Base-by-base conservation (phyloP, 2,329 filamentous ascomycete genomes). In the Paecilomyces sp. region DNA sequence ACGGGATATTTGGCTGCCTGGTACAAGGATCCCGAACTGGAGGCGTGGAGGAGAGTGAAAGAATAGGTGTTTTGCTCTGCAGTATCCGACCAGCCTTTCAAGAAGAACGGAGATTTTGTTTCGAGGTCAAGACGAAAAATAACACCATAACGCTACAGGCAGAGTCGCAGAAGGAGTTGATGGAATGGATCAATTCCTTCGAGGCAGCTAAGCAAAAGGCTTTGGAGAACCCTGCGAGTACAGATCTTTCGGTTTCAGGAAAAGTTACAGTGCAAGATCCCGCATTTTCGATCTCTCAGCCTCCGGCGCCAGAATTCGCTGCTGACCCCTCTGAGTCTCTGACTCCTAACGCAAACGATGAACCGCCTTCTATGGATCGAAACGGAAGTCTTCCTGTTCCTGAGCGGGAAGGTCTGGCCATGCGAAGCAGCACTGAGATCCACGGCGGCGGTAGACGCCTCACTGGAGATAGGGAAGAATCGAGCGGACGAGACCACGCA, bases 81-180 rank as follows among this genome's bases (percentile, higher is more conserved):
- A 96, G 91, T 68, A 89, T 94, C 55, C 91, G 93, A 68, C 92
- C 92, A 18, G 92, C 92, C 0, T 89, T 95, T 57, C 88, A 91
- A 65, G 94, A 99, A 75, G 94, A 99, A 69, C 86, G 94, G 47
- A 85, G 94, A 15, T 99, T 97, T 75, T 97, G 94, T 72, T 97
- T 99, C 68, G 94, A 99, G 75, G 89, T 99, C 69, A 99, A 97
- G 80, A 99, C 94, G 2, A 99, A 97, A 75, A 96, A 91, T 69
- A 90, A 90, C 63, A 94, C 88, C 56, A 87, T 96, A 63, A 79
- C 97, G 61, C 81, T 99, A 2, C 94, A 99, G 76, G 90, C 93
- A 3, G 94, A 99, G 72, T 96, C 91, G 0, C 94, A 99, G 72
- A 81, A 80, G 56, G 91, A 97, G 71, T 83, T 99, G n/a, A 92